Evolutionary conservation across 1,284 basidiomycete species (phyloP).

Genomic region (Waitea zeae): DNA sequence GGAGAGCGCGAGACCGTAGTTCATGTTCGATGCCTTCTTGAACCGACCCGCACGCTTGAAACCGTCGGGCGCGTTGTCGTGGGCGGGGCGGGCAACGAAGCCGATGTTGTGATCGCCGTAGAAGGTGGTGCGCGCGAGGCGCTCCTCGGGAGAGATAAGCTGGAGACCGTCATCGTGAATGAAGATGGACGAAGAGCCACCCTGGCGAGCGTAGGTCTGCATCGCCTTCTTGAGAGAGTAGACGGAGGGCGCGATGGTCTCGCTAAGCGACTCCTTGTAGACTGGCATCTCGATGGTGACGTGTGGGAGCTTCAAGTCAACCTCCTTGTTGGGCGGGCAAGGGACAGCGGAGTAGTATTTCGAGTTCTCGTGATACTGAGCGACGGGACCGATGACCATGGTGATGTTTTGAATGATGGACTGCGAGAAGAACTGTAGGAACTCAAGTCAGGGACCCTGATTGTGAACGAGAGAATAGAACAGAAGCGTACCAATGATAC

Average conservation of each 20-base stretch:
- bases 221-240: constrained; percentile 73
- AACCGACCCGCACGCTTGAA: constrained; percentile 38
- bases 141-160: constrained; percentile 19
- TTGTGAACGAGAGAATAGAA: constrained; percentile 5
- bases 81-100: constrained; percentile 36
- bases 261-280: constrained; percentile 58
- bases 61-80: constrained; percentile 22
- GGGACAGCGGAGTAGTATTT: constrained; percentile 50
- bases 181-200: constrained; percentile 61
- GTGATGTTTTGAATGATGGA: constrained; percentile 44
- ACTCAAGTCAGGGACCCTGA: neutral
- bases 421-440: constrained; percentile 40
- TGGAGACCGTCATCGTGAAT: constrained; percentile 60
- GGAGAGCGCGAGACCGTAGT: constrained; percentile 32
- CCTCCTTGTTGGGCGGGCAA: constrained; percentile 38
- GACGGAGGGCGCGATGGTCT: constrained; percentile 59
- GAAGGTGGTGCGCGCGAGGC: constrained; percentile 21
- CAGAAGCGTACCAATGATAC: constrained; percentile 56
- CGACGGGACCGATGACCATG: constrained; percentile 53
- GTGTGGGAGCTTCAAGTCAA: constrained; percentile 48
- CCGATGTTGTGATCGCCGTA: constrained; percentile 37
- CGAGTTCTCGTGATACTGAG: constrained; percentile 60
- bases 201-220: constrained; percentile 73
- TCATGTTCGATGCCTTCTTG: constrained; percentile 48
- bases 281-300: constrained; percentile 68